Evolutionary conservation across 192 early-diverging fungal species (phyloP), one percentile per base, ranked within the genome.

Genomic region (Podila clonocystis): DNA sequence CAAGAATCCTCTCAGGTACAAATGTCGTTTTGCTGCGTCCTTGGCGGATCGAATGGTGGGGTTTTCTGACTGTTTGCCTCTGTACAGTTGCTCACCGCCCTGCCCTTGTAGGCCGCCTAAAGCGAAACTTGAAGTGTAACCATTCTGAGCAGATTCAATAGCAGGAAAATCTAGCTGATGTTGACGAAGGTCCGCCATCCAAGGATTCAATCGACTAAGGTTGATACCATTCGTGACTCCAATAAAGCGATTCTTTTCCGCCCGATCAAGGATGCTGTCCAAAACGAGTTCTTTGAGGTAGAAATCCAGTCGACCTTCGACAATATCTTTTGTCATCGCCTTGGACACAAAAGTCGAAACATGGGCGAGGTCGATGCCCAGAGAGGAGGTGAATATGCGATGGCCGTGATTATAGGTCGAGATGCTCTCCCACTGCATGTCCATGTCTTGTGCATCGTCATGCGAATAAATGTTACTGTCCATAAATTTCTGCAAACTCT

Each of bases 201-300:
- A 90, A 13, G 89, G 89, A 61, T 88, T 85, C 33, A 84, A 60
- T 15, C 65, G 75, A 8, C 62, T 70, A 62, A 86, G 85, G 60
- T 88, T 87, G 13, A 90, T 67, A 20, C 87, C 89, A 65, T 87
- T 90, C 26, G 82, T 87, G 31, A 90, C 84, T 33, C 89, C 89
- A 52, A 87, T 60, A 58, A 88, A 90, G 29, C 80, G 45, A 9
- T 71, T 80, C 49, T 72, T 65, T n/a, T 82, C 65, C 20, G 89
- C 85, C 58, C 83, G 83, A 13, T 79, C 66, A 29, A 88, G 62
- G 22, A 90, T 45, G 33, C 72, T 78, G 19, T 84, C 83, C 59
- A 90, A 86, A 19, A 90, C 83, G 1, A 90, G 60, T 62, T 90
- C 89, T 55, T 88, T 90, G 34, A 86, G 73, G 63, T 86, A 82